phyloP scores from a whole-genome alignment of 129 eudicot species.

The Cynara cardunculus region DNA sequence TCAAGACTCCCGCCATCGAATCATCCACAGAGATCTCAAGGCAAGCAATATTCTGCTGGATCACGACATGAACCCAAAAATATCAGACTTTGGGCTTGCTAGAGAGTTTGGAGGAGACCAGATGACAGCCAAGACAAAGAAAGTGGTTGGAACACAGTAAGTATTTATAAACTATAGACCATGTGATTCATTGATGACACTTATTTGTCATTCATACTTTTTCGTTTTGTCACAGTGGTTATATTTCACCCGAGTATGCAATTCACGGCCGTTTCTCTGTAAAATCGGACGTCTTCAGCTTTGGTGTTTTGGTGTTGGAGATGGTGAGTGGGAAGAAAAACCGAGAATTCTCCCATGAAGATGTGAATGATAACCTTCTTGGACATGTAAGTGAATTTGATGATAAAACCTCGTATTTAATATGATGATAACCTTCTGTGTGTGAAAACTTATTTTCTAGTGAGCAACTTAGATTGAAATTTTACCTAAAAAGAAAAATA shows the following conservation, averaged over 20 bases:
- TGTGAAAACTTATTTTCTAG: too few species aligned
- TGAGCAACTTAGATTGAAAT: background rate
- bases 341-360: conserved; percentile 23
- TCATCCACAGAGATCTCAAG: conserved; percentile 21
- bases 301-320: conserved; percentile 30
- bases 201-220: background rate
- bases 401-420: too few species aligned
- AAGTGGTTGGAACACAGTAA: conserved; percentile 44
- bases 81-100: conserved; percentile 49
- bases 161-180: background rate
- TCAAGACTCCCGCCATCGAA: conserved; percentile 6
- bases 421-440: too few species aligned
- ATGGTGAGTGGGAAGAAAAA: conserved; percentile 35
- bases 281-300: conserved; percentile 18
- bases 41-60: conserved; percentile 24
- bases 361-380: conserved; percentile 21
- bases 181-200: background rate
- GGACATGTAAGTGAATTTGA: conserved; percentile 21
- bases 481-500: too few species aligned
- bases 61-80: background rate
- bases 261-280: conserved; percentile 5
- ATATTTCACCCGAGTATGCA: conserved; percentile 19
- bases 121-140: conserved; percentile 9
- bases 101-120: conserved; percentile 34
- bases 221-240: background rate